Percentiles rank a stretch among this genome's conserved stretches.
phyloP scores from a whole-genome alignment of 2,329 filamentous ascomycete species.

The Zasmidium cellare region DNA sequence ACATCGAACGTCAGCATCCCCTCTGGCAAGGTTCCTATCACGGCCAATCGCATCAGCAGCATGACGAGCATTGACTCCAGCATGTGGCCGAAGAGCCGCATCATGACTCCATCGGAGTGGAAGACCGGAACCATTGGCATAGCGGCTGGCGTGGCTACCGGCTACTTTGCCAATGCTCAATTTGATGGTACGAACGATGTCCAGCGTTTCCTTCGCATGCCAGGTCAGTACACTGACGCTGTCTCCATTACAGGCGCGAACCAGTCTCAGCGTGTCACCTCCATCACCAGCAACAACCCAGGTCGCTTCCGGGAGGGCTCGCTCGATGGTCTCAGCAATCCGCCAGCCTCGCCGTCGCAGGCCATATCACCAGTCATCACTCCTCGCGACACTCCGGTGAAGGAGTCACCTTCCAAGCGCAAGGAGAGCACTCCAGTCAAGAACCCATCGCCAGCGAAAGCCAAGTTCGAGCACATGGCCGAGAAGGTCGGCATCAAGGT shows the following conservation, averaged over 20 bases:
- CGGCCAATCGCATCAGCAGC: slow-evolving; percentile 26
- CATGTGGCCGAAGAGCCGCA: slow-evolving; percentile 26
- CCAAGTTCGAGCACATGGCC: slow-evolving; percentile 48
- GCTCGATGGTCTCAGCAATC: slow-evolving; percentile 27
- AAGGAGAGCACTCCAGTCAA: slow-evolving; percentile 25
- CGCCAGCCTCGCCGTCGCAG: slow-evolving; percentile 21
- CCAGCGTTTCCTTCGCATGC: slow-evolving; percentile 3
- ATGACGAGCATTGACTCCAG: slow-evolving; percentile 28
- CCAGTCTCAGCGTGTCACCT: slow-evolving; percentile 14
- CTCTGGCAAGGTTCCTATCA: slow-evolving; percentile 16
- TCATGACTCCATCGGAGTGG: slow-evolving; percentile 37
- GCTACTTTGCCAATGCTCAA: slow-evolving; percentile 34
- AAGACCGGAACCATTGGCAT: slow-evolving; percentile 32
- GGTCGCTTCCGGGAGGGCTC: slow-evolving; percentile 28
- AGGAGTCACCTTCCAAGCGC: slow-evolving; percentile 9
- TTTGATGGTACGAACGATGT: slow-evolving; percentile 33
- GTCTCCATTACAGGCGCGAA: slow-evolving; percentile 9
- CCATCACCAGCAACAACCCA: background rate
- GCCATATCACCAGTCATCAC: slow-evolving; percentile 22
- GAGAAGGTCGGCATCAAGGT: slow-evolving; percentile 45
- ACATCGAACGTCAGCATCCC: slow-evolving; percentile 19
- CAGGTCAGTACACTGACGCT: slow-evolving; percentile 15
- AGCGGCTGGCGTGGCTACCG: slow-evolving; percentile 33
- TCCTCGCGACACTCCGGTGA: slow-evolving; percentile 19
- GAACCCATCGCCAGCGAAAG: slow-evolving; percentile 44